Evolutionary conservation across 208 protist genomes (phyloP).

Genomic region (Trypanosoma conorhini): DNA sequence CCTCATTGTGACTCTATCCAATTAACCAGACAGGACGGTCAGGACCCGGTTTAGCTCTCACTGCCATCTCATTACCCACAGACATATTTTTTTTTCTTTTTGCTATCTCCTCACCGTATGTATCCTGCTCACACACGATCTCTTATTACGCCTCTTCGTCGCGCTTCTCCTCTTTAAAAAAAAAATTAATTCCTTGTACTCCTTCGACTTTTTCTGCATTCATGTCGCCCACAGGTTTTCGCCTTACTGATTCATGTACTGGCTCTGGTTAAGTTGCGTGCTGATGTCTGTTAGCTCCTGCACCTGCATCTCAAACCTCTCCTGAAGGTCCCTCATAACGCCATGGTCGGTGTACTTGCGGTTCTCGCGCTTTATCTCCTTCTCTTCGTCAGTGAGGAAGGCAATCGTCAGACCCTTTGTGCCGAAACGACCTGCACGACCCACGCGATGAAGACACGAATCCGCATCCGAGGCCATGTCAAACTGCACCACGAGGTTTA

Average conservation of each 20-base stretch:
- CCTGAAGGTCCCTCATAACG: conserved; percentile 96
- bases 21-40: neutral
- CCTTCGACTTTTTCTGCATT: neutral
- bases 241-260: conserved; percentile 91
- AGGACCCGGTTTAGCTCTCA: neutral
- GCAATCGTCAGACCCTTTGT: conserved; percentile 99
- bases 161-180: conserved; percentile 1
- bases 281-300: conserved; percentile 95
- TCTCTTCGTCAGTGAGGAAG: conserved; percentile 97
- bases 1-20: neutral
- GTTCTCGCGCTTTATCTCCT: conserved; percentile 88
- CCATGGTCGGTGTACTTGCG: conserved; percentile 87
- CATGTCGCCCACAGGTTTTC: neutral
- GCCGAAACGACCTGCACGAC: conserved; percentile 98
- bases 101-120: neutral
- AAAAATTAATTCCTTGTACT: neutral
- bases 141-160: neutral
- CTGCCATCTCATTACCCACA: neutral
- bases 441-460: conserved; percentile 98
- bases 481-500: conserved; percentile 99
- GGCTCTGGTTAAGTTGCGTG: conserved; percentile 85
- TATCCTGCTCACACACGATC: neutral
- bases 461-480: conserved; percentile 98
- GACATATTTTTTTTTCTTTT: conserved; percentile 4
- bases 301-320: conserved; percentile 98